phyloP scores from a whole-genome alignment of 179 eudicot genomes.

The Beta lomatogona region DNA sequence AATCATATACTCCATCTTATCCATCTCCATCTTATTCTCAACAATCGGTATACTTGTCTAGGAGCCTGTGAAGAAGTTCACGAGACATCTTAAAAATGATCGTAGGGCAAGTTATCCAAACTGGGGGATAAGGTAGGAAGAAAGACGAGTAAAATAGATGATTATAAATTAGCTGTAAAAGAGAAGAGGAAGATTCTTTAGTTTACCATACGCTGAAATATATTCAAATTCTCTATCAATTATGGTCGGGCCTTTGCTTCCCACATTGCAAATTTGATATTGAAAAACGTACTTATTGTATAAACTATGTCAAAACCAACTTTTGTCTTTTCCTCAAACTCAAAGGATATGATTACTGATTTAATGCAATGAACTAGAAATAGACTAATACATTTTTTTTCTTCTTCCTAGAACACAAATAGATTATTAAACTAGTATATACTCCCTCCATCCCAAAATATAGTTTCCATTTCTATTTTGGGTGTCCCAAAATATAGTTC shows the following conservation, averaged over 20 bases:
- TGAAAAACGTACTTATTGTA: not conserved
- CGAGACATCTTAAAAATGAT: too few species aligned
- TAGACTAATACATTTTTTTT: too few species aligned
- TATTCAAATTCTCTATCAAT: slow-evolving; percentile 27
- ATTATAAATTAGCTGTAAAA: slow-evolving; percentile 6
- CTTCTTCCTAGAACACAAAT: too few species aligned
- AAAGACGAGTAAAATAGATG: slow-evolving; percentile 1
- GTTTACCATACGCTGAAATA: slow-evolving; percentile 2
- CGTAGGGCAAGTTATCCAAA: too few species aligned
- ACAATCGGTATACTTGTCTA: too few species aligned
- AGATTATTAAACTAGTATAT: too few species aligned
- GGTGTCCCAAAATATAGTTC: too few species aligned
- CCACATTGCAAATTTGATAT: slow-evolving; percentile 1
- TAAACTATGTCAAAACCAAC: slow-evolving; percentile 6
- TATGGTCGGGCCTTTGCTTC: slow-evolving; percentile 22
- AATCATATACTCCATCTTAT: too few species aligned
- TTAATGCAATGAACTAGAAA: not conserved
- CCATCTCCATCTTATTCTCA: too few species aligned
- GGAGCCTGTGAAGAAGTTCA: too few species aligned
- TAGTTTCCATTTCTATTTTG: too few species aligned
- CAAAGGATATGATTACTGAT: not conserved
- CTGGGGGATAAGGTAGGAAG: not conserved
- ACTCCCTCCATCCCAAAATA: too few species aligned
- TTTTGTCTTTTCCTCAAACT: slow-evolving; percentile 20
- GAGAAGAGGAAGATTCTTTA: slow-evolving; percentile 12